Evolutionary conservation across 1,284 basidiomycete genomes (phyloP).

Genomic region (Trametes polyzona): DNA sequence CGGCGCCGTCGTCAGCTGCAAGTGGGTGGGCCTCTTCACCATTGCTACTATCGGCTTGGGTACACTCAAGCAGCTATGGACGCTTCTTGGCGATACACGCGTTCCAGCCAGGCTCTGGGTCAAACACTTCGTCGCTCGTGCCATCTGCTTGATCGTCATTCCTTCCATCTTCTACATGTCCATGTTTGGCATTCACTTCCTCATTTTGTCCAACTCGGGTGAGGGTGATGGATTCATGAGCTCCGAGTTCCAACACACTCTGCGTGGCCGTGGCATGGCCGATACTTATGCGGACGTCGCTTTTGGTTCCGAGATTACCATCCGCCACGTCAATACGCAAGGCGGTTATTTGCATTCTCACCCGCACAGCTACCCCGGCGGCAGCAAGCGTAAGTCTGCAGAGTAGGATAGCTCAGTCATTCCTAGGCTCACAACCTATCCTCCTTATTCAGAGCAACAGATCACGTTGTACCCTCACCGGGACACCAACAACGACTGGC

Average conservation of each 20-base stretch:
- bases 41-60: conserved; percentile 91
- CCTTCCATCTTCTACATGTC: conserved; percentile 91
- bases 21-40: conserved; percentile 99
- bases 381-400: conserved; percentile 81
- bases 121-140: conserved; percentile 87
- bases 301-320: conserved; percentile 80
- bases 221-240: conserved; percentile 99
- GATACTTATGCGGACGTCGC: conserved; percentile 94
- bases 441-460: conserved; percentile 80
- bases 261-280: conserved; percentile 88
- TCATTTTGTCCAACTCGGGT: conserved; percentile 86
- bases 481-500: conserved; percentile 42
- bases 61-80: conserved; percentile 90
- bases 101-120: conserved; percentile 78
- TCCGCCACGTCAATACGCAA: conserved; percentile 95
- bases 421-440: too few species aligned
- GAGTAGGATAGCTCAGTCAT: too few species aligned
- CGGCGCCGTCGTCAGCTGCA: conserved; percentile 92
- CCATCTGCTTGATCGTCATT: conserved; percentile 85
- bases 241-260: conserved; percentile 96
- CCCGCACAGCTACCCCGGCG: conserved; percentile 84
- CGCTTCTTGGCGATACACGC: conserved; percentile 85
- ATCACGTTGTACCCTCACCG: conserved; percentile 97
- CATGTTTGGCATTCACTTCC: conserved; percentile 96
- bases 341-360: conserved; percentile 99